Conservation (phyloP, 2,329 filamentous ascomycete genomes). For the Cladosporium phlei region DNA sequence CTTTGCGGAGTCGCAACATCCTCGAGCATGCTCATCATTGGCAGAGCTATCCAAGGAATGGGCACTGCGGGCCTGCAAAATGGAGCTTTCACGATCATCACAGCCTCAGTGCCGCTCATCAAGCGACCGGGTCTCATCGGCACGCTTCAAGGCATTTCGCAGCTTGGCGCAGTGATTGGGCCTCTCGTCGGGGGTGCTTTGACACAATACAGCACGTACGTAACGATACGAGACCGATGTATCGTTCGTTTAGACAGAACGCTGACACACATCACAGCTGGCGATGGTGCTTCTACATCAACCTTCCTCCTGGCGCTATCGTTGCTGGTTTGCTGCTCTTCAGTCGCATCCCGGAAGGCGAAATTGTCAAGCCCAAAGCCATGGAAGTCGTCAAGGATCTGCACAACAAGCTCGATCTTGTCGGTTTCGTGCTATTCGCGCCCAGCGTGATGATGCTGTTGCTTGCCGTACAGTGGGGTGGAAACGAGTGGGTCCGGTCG, state of each 20-base stretch:
- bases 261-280: constrained; percentile 6
- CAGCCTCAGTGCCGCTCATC: constrained; percentile 9
- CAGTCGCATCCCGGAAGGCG: constrained; percentile 29
- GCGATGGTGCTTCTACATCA: constrained; percentile 38
- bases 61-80: constrained; percentile 43
- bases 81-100: constrained; percentile 18
- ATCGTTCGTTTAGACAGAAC: no score
- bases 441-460: constrained; percentile 34
- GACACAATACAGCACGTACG: constrained; percentile 16
- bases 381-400: constrained; percentile 24
- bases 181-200: constrained; percentile 17
- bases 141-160: constrained; percentile 18
- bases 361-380: constrained; percentile 17
- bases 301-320: constrained; percentile 41
- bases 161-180: constrained; percentile 15
- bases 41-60: constrained; percentile 50
- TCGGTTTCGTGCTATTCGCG: constrained; percentile 34
- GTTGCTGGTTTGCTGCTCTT: constrained; percentile 30
- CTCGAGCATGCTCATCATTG: constrained; percentile 52
- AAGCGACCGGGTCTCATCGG: constrained; percentile 18
- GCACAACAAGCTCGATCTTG: constrained; percentile 33
- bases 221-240: no score
- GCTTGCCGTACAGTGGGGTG: constrained; percentile 37
- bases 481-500: constrained; percentile 23
- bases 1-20: constrained; percentile 48